Percentiles rank a stretch among this genome's conserved stretches.
Conservation (phyloP, 2,329 filamentous ascomycete species). For the Lachnellula subtilissima region DNA sequence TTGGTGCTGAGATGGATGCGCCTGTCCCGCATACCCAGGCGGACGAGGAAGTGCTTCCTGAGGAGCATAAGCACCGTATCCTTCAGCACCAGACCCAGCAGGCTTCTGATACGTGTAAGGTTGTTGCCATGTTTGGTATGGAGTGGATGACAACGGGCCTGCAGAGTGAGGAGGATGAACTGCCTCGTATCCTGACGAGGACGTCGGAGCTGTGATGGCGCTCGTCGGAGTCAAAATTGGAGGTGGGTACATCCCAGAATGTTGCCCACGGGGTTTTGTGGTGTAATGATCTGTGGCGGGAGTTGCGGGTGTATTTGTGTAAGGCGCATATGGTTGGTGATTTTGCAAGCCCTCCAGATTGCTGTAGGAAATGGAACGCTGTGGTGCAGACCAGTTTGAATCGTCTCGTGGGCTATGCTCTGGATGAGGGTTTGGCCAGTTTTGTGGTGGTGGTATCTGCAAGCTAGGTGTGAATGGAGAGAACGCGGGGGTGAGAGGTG, state of each 20-base stretch:
- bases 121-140: conserved; percentile 27
- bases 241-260: conserved; percentile 27
- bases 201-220: conserved; percentile 14
- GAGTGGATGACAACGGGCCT: conserved; percentile 16
- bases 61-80: conserved; percentile 20
- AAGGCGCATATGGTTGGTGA: conserved; percentile 25
- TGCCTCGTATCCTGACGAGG: conserved; percentile 18
- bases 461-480: conserved; percentile 44
- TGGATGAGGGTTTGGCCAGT: conserved; percentile 26
- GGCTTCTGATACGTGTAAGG: conserved; percentile 27
- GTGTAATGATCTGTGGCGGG: conserved; percentile 22
- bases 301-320: conserved; percentile 18
- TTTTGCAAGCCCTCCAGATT: conserved; percentile 29
- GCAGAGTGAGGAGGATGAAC: conserved; percentile 23
- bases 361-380: conserved; percentile 32
- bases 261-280: conserved; percentile 22
- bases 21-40: conserved; percentile 12
- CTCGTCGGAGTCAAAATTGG: conserved; percentile 21
- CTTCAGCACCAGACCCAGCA: conserved; percentile 17
- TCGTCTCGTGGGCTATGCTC: conserved; percentile 28
- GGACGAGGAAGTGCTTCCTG: conserved; percentile 18
- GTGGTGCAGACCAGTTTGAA: conserved; percentile 29
- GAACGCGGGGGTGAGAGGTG: conserved; percentile 46
- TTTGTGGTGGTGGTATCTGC: conserved; percentile 25
- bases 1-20: conserved; percentile 12